Percentiles rank a stretch among this genome's conserved stretches.
Evolutionary conservation across 805 yeast species (phyloP).

Genomic region (Brettanomyces nanus): DNA sequence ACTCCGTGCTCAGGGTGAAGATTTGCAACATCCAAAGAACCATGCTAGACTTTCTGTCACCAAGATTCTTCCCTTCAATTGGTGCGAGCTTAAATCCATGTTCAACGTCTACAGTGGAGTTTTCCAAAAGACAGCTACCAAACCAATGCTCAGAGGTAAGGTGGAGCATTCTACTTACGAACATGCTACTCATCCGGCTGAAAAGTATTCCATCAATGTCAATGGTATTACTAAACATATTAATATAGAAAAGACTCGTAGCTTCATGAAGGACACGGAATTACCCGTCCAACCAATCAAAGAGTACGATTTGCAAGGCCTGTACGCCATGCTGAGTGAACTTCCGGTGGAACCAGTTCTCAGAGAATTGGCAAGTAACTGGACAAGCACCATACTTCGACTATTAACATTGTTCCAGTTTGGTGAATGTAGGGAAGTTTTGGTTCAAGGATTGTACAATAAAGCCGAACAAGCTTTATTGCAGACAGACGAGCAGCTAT

Average conservation of each 20-base stretch:
- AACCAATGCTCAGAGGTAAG: slow-evolving; percentile 7
- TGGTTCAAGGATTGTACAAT: slow-evolving; percentile 46
- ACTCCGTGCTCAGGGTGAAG: not conserved
- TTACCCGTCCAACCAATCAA: not conserved
- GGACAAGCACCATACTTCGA: slow-evolving; percentile 27
- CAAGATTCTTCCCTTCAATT: slow-evolving; percentile 43
- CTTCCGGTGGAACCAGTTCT: not conserved
- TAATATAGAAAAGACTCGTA: slow-evolving; percentile 6
- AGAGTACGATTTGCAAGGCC: not conserved
- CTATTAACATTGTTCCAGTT: slow-evolving; percentile 31
- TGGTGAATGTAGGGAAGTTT: slow-evolving; percentile 56
- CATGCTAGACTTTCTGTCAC: slow-evolving; percentile 47
- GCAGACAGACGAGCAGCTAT: slow-evolving; percentile 4
- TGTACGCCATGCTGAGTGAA: not conserved
- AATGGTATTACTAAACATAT: not conserved
- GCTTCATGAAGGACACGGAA: not conserved
- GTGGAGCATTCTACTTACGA: slow-evolving; percentile 6
- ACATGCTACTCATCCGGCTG: slow-evolving; percentile 6
- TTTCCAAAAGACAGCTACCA: slow-evolving; percentile 1
- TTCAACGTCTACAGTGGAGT: slow-evolving; percentile 40
- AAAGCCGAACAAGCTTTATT: slow-evolving; percentile 10
- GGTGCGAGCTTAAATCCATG: slow-evolving; percentile 61
- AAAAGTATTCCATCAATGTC: slow-evolving; percentile 2
- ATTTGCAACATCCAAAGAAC: not conserved
- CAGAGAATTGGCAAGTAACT: not conserved